These are phyloP conservation scores for Penicillium sp. DNA, from an alignment of 2,329 filamentous ascomycete species.

Conservation along the genomic window DNA sequence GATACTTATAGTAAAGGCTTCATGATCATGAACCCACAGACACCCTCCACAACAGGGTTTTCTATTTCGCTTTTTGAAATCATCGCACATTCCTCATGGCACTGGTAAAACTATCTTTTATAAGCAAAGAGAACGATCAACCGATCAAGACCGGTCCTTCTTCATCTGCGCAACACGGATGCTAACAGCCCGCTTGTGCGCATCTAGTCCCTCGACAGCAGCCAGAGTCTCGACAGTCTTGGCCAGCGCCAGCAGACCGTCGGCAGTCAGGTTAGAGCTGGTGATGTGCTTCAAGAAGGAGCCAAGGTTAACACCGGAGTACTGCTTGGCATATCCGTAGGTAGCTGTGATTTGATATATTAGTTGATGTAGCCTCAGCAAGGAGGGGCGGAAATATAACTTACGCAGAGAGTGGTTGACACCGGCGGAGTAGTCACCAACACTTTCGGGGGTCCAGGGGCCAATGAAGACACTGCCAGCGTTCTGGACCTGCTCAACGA, in stretches of 20 bases:
- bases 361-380: not conserved
- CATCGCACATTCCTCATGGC: constrained; percentile 25
- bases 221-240: constrained; percentile 91
- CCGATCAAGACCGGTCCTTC: constrained; percentile 22
- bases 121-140: not conserved
- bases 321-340: constrained; percentile 97
- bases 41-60: not conserved
- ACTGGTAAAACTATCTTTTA: not conserved
- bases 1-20: not conserved
- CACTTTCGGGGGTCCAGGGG: constrained; percentile 94
- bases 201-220: constrained; percentile 90
- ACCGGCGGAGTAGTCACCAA: constrained; percentile 95
- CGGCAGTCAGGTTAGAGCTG: constrained; percentile 80
- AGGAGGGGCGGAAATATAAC: constrained; percentile 40
- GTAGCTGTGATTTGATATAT: constrained; percentile 61
- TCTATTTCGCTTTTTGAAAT: constrained; percentile 17
- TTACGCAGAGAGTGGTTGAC: constrained; percentile 97
- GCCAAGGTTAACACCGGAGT: constrained; percentile 92
- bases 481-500: constrained; percentile 80
- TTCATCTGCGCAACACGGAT: constrained; percentile 57
- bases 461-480: constrained; percentile 96
- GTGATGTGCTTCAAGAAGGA: constrained; percentile 99
- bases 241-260: constrained; percentile 83
- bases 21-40: not conserved
- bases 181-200: constrained; percentile 75